Percentiles rank a stretch among this genome's conserved stretches.
Evolutionary conservation across 2,329 filamentous ascomycete species (phyloP).

Genomic region (Aschersonia sp.): DNA sequence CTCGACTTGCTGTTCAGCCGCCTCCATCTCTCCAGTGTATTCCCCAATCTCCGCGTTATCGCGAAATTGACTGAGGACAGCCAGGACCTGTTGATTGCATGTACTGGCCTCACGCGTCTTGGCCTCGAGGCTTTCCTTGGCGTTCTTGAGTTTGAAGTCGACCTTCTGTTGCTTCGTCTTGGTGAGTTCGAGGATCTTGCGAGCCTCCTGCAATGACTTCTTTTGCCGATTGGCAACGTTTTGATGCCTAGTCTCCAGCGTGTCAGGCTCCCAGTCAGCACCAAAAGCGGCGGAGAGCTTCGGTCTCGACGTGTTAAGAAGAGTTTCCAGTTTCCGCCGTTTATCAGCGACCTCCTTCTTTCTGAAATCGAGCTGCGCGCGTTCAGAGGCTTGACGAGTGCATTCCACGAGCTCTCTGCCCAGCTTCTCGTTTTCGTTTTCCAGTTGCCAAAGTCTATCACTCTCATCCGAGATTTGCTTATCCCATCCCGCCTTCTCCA

Average conservation of each 20-base stretch:
- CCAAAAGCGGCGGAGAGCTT: conserved; percentile 54
- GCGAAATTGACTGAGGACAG: conserved; percentile 29
- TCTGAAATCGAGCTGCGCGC: conserved; percentile 70
- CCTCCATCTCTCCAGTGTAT: conserved; percentile 33
- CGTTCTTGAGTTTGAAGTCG: conserved; percentile 55
- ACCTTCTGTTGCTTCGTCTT: conserved; percentile 62
- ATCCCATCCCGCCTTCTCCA: conserved; percentile 54
- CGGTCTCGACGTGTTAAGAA: conserved; percentile 58
- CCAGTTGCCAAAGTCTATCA: conserved; percentile 49
- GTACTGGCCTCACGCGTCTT: conserved; percentile 46
- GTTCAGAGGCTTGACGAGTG: conserved; percentile 65
- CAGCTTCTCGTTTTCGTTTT: conserved; percentile 57
- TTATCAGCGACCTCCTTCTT: conserved; percentile 67
- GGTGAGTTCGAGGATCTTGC: conserved; percentile 54
- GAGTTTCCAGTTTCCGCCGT: conserved; percentile 60
- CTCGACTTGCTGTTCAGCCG: conserved; percentile 42
- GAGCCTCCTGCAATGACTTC: conserved; percentile 44
- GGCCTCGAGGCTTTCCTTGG: conserved; percentile 48
- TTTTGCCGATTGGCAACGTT: conserved; percentile 41
- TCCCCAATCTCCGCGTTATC: conserved; percentile 35
- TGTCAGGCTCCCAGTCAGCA: conserved; percentile 50
- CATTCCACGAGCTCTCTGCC: conserved; percentile 72
- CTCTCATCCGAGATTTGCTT: conserved; percentile 53
- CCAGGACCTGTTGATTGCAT: conserved; percentile 42
- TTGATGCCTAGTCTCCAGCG: conserved; percentile 59